Evolutionary conservation across 768 basidiomycete genomes (phyloP), one percentile per base, ranked within the genome.

Genomic region (Tephrocybe sp.): DNA sequence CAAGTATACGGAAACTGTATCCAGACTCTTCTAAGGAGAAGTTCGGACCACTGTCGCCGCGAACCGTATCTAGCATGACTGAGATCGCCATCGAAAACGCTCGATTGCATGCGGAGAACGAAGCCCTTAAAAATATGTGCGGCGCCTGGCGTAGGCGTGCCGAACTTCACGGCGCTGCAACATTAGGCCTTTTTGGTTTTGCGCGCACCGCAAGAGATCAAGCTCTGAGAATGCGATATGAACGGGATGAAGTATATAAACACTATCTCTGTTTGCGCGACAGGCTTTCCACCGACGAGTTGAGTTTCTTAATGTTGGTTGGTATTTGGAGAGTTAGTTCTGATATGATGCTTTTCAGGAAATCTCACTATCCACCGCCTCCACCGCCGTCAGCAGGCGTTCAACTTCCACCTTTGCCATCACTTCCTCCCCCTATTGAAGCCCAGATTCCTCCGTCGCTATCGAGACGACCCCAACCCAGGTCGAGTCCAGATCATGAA

Each of bases 1-100:
- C 85, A 12, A 72, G 78, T 48, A 73, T 87, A 31, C 81, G 85
- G 39, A 78, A 66, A 49, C 67, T 87, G 13, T 78, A 73, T 53
- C 65, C 84, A 49, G 81, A 82, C 36, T 42, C 45, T 31, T 52
- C 63, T 7, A 17, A 58, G 16, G 57, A 13, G 26, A 44, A 51
- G 23, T 39, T 30, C 3, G 41, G 52, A 26, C 26, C 26, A 26
- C 26, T 26, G 38, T 55, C 59, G 39, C 54, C 56, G 13, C 52
- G 55, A 26, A 47, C 58, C 2, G 39, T 56, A 6, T 43, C 59
- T 20, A 45, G 55, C 8, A 34, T 48, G 33, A 54, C 52, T 11
- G 62, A 60, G 30, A 46, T 66, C 12, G 55, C 65, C 16, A 62
- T 62, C 6, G 75, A 76, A 52, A 66, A 71, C 42, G 64, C 66